Base-by-base conservation (phyloP, 192 early-diverging fungal genomes). In the Coemansia sp. region DNA sequence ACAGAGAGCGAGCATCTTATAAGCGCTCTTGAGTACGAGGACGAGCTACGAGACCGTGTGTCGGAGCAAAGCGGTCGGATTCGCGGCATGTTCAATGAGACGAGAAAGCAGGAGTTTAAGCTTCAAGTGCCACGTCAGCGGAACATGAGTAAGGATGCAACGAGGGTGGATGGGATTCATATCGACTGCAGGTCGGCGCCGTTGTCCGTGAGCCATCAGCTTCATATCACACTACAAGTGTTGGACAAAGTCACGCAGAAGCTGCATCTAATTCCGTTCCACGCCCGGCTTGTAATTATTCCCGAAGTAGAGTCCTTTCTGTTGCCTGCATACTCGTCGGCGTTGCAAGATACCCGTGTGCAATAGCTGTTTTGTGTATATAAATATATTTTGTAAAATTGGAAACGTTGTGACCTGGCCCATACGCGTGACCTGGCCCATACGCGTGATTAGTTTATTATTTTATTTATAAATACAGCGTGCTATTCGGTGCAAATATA, bases 141-240 rank as follows among this genome's bases (percentile, higher is more conserved):
- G 2, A 61, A 60, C 8, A 46, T 52, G 11, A 34, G 23, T 28
- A 23, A 11, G 4, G 55, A 59, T 25, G 21, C 17, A 2, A n/a
- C 23, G 17, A 15, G n/a, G 3, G 46, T 42, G 4, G 46, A 57
- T 26, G 69, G 69, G 46, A 52, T 77, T 5, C 74, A 71, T 12
- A 71, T 68, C 6, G 74, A 77, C 42, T 71, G 74, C 53, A 42
- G 74, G 20, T 77, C 74, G 48, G 69, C 69, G n/a, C 74, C 74
- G 0, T 55, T 77, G 5, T 71, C 65, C 5, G 53, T 77, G 6
- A 46, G 51, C 5, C 74, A 77, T 38, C 64, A 65, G 51, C 42
- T 77, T 28, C 23, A 25, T 25, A 25, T 25, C 21, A 53, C 51
- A 25, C 23, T 53, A 20, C 51, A 53, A 15, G 9, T 53, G 26